Evolutionary conservation across 2,329 filamentous ascomycete genomes (phyloP).

Genomic region (Akanthomyces muscarius): DNA sequence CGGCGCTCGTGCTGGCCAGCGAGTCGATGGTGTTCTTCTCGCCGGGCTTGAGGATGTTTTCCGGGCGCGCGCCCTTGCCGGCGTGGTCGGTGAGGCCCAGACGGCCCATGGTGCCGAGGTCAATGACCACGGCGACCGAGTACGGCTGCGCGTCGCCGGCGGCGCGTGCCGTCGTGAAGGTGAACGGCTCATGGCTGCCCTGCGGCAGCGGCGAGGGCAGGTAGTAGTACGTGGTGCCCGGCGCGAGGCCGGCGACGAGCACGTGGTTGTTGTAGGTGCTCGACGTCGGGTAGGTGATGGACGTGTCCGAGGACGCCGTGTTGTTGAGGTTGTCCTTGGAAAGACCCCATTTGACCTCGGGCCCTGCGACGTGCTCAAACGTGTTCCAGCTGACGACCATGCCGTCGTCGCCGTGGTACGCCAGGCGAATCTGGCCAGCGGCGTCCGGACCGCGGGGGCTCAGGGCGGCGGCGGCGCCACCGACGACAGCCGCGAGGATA

Average conservation of each 20-base stretch:
- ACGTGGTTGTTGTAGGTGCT: conserved; percentile 30
- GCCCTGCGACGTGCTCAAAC: conserved; percentile 24
- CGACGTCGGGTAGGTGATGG: conserved; percentile 30
- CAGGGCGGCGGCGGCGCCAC: background rate
- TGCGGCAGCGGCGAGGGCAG: conserved; percentile 6
- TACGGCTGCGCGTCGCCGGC: conserved; percentile 4
- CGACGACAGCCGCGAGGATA: background rate
- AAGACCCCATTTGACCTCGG: conserved; percentile 29
- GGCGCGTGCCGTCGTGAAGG: background rate
- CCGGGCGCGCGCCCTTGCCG: conserved; percentile 1
- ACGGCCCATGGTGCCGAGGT: conserved; percentile 19
- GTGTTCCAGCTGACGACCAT: conserved; percentile 34
- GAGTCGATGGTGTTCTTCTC: conserved; percentile 6
- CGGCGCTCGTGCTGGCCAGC: background rate
- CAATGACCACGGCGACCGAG: conserved; percentile 7
- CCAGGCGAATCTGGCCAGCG: conserved; percentile 7
- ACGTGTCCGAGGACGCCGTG: conserved; percentile 25
- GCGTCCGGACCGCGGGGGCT: background rate
- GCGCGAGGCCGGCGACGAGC: conserved; percentile 6
- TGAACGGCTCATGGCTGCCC: background rate
- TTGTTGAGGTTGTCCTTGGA: conserved; percentile 22
- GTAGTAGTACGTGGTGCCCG: conserved; percentile 15
- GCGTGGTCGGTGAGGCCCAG: conserved; percentile 17
- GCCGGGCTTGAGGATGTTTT: background rate
- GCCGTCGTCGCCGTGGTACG: conserved; percentile 1